Conservation (phyloP, 2,329 filamentous ascomycete species). For the Aspergillus sclerotialis region DNA sequence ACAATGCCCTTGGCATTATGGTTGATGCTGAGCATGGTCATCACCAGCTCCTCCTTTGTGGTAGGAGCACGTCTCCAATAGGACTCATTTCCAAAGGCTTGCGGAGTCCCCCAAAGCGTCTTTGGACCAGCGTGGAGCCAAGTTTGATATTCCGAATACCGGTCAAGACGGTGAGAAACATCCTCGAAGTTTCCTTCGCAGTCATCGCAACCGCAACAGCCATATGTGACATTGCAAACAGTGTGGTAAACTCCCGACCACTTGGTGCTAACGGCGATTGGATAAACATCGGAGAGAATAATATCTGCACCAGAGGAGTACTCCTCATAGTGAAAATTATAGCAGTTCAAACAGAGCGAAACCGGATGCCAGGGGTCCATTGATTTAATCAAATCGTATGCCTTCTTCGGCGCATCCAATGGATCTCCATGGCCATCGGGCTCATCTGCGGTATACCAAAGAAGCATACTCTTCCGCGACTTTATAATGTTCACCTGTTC, state of each 20-base stretch:
- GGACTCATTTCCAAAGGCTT: slow-evolving; percentile 42
- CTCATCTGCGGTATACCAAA: slow-evolving; percentile 47
- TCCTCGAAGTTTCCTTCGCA: slow-evolving; percentile 50
- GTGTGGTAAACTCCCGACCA: slow-evolving; percentile 51
- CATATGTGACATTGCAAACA: slow-evolving; percentile 51
- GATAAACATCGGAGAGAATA: slow-evolving; percentile 55
- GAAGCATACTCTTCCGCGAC: slow-evolving; percentile 26
- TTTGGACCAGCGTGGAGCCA: slow-evolving; percentile 35
- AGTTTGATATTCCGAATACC: slow-evolving; percentile 33
- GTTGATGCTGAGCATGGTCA: slow-evolving; percentile 43
- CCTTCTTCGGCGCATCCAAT: slow-evolving; percentile 39
- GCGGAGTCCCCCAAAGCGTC: slow-evolving; percentile 44
- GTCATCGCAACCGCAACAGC: slow-evolving; percentile 58
- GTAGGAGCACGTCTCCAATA: slow-evolving; percentile 45
- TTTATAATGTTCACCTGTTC: slow-evolving; percentile 21
- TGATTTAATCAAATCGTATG: slow-evolving; percentile 40
- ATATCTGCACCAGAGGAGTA: slow-evolving; percentile 53
- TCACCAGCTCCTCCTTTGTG: slow-evolving; percentile 38
- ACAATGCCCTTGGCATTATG: slow-evolving; percentile 46
- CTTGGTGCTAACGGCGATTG: slow-evolving; percentile 50
- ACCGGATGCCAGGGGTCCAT: slow-evolving; percentile 58
- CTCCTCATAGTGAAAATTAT: slow-evolving; percentile 52
- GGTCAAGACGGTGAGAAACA: slow-evolving; percentile 41
- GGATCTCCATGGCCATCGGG: slow-evolving; percentile 53
- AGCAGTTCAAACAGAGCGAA: slow-evolving; percentile 54